These are phyloP conservation scores for Citrus sinensis DNA, from an alignment of 345 rosid species.

Conservation along the genomic window DNA sequence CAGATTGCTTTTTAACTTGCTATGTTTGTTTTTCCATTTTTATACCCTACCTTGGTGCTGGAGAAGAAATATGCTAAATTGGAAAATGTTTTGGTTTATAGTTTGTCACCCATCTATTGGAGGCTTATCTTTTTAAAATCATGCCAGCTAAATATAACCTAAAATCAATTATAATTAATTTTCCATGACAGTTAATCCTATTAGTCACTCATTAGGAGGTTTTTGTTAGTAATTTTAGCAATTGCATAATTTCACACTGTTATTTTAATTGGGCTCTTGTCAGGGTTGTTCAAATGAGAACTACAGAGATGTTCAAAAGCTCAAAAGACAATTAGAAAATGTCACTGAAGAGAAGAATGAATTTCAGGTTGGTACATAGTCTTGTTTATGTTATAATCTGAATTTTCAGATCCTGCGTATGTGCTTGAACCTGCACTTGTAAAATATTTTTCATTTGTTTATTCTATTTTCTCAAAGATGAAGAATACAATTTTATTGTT, in stretches of 20 bases:
- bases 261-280: background rate
- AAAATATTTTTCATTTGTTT: background rate
- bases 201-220: background rate
- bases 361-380: conserved; percentile 53
- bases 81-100: background rate
- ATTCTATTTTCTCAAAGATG: background rate
- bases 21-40: background rate
- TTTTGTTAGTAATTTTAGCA: background rate
- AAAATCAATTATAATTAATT: background rate
- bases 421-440: background rate
- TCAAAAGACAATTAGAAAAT: conserved; percentile 55
- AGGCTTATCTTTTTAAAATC: background rate
- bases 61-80: background rate
- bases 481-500: background rate
- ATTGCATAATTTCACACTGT: background rate
- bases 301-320: conserved; percentile 42
- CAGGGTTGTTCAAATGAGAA: conserved; percentile 39
- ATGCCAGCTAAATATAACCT: background rate
- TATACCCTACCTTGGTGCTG: background rate
- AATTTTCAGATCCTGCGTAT: background rate
- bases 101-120: background rate
- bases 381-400: background rate
- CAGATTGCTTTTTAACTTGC: background rate
- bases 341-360: conserved; percentile 55
- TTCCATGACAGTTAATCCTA: background rate